Percentiles rank a stretch among this genome's conserved stretches.
phyloP scores from a whole-genome alignment of 169 alveolate genomes.

The Miamiensis avidus region DNA sequence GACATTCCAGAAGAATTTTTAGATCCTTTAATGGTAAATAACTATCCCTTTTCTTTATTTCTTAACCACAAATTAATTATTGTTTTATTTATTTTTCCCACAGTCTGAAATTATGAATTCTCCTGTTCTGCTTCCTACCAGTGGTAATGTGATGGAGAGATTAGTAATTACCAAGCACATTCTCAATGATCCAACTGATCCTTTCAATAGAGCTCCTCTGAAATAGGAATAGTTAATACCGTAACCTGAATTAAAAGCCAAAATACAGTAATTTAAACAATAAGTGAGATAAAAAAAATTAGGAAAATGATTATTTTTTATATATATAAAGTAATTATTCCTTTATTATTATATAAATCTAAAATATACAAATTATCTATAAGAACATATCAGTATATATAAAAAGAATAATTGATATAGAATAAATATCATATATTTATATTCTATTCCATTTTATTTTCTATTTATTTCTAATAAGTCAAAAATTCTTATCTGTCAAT shows the following conservation, averaged over 20 bases:
- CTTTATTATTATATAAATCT: too few species aligned
- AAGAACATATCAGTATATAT: too few species aligned
- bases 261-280: background rate
- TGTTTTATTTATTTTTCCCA: too few species aligned
- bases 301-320: background rate
- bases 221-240: background rate
- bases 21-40: background rate
- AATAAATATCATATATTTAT: too few species aligned
- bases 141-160: background rate
- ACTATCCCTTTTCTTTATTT: too few species aligned
- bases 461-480: background rate
- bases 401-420: too few species aligned
- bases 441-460: too few species aligned
- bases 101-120: background rate
- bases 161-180: background rate
- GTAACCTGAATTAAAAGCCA: background rate
- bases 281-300: background rate
- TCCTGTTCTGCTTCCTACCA: background rate
- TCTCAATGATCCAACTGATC: background rate
- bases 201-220: background rate
- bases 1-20: background rate
- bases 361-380: too few species aligned
- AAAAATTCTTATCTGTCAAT: slow-evolving; percentile 15
- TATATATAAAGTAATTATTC: too few species aligned
- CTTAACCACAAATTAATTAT: too few species aligned